Base-by-base conservation (phyloP, 202 grass and related monocot species). In the Bolboschoenoplectus hybrid region DNA sequence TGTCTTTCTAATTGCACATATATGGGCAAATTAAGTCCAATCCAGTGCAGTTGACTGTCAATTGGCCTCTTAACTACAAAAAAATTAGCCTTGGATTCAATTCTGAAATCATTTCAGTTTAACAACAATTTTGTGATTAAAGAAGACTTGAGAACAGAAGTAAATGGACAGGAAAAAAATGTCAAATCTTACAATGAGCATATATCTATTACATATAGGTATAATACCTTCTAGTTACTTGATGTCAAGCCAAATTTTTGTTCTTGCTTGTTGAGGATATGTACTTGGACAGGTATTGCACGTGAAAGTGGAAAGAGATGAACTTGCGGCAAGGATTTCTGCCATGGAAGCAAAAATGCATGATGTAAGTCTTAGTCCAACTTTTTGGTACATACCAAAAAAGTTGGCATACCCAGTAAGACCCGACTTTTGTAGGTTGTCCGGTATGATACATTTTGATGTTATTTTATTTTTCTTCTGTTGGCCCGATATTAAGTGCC, bases 291-390 rank as follows among this genome's bases (percentile, higher is more conserved):
- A 97, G 92, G 81, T 94, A 71, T 70, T 80, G 58, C 86, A 93
- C 81, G 88, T 86, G 11, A 91, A 85, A 81, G 65, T 52, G 14
- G 88, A 87, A 81, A 82, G 86, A 63, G 87, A 93, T 71, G 91
- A 91, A 83, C 87, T 94, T 72, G 89, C 67, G 11, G 85, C 55
- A 71, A 92, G 67, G 74, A 89, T 97, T 76, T 93, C 88, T 78
- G 43, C 38, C 46, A 87, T 91, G 86, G 91, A 94, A 90, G 82
- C 77, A 73, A 90, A 94, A 45, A 90, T 85, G 87, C 87, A 86
- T 60, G 67, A 84, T 71, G 94, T 97, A 91, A 84, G 94, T 67
- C 3, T 55, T 38, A 38, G 51, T 5, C 69, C 43, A 52, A 13
- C 20, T 34, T 52, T 56, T 1, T 56, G 7, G n/a, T 57, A 39